phyloP scores from a whole-genome alignment of 2,329 filamentous ascomycete species.

The Ciborinia camelliae region DNA sequence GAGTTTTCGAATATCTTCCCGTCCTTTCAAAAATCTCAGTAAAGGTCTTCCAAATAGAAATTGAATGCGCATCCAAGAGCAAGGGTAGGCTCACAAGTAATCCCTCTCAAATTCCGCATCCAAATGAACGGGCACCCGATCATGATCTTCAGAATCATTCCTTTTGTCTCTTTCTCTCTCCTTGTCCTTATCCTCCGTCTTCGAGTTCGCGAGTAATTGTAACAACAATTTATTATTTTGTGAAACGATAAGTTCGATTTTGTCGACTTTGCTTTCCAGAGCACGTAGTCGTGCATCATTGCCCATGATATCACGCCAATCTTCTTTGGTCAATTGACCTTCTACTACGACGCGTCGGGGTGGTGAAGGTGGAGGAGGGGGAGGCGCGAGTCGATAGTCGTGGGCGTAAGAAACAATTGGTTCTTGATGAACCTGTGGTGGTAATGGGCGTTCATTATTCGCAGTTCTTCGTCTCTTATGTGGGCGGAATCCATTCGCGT shows the following conservation, averaged over 20 bases:
- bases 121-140: constrained; percentile 37
- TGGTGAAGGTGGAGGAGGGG: constrained; percentile 33
- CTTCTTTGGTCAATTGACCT: constrained; percentile 36
- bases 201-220: constrained; percentile 34
- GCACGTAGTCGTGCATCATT: constrained; percentile 35
- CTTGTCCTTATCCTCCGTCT: constrained; percentile 21
- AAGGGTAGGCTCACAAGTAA: constrained; percentile 35
- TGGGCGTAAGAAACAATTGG: constrained; percentile 22
- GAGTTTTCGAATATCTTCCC: constrained; percentile 35
- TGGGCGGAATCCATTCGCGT: constrained; percentile 34
- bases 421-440: constrained; percentile 33
- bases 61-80: constrained; percentile 16
- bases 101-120: constrained; percentile 38
- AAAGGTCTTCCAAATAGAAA: constrained; percentile 19
- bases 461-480: constrained; percentile 34
- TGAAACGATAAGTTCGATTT: constrained; percentile 35
- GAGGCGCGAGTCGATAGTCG: constrained; percentile 19
- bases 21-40: constrained; percentile 32
- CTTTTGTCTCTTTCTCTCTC: constrained; percentile 29
- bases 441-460: constrained; percentile 30
- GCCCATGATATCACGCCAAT: constrained; percentile 38
- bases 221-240: constrained; percentile 38
- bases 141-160: constrained; percentile 29
- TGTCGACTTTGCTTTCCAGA: constrained; percentile 36
- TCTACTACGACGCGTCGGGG: constrained; percentile 35